phyloP scores from a whole-genome alignment of 257 asterid species.

The Scutellaria galericulata region DNA sequence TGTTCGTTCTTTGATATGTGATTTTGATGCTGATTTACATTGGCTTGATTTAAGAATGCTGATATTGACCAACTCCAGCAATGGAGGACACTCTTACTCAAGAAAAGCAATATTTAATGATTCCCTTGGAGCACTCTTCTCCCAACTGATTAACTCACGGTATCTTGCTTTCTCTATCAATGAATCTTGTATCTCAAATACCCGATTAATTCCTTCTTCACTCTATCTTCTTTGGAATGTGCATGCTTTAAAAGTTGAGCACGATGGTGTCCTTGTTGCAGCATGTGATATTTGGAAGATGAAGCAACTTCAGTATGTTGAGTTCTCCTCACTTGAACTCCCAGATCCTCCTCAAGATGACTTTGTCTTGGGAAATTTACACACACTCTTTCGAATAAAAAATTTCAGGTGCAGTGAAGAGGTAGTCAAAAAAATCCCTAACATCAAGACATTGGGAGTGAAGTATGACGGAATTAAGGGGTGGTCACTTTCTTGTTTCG shows the following conservation, averaged over 20 bases:
- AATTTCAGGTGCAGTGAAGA: conserved; percentile 21
- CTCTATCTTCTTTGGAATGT: conserved; percentile 16
- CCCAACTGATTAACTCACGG: conserved; percentile 21
- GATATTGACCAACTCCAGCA: neutral
- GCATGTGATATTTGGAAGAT: conserved; percentile 18
- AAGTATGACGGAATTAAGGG: neutral
- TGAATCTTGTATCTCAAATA: neutral
- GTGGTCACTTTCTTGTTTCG: neutral
- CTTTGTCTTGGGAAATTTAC: conserved; percentile 17
- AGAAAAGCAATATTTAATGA: too few relatives aligned
- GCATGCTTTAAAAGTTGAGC: neutral
- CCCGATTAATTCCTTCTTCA: conserved; percentile 3
- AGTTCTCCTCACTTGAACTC: neutral
- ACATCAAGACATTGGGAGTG: conserved; percentile 4
- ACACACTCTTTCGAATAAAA: neutral
- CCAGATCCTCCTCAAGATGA: conserved; percentile 14
- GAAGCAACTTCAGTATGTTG: conserved; percentile 19
- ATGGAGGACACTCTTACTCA: too few relatives aligned
- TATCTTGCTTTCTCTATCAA: neutral
- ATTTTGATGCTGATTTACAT: too few relatives aligned
- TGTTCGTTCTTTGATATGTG: conserved; percentile 2
- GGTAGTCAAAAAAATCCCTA: conserved; percentile 17
- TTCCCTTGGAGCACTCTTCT: neutral
- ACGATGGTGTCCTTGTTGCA: neutral
- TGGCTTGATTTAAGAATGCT: neutral